A percentile compares a stretch with the other conserved stretches of the same genome.
phyloP scores from a whole-genome alignment of 1,139 yeast genomes.

The Maudiozyma humilis region DNA sequence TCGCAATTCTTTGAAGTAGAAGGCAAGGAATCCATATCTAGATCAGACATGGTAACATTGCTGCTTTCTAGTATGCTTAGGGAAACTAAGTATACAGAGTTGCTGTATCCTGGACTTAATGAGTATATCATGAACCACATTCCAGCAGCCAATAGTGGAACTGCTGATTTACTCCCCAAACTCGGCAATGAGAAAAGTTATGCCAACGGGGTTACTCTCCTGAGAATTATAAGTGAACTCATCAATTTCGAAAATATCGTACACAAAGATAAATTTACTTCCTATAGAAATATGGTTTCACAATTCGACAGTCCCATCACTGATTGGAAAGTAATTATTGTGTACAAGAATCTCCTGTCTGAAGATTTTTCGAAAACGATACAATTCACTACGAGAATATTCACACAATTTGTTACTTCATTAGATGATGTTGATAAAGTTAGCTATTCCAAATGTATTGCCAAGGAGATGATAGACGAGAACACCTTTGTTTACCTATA shows the following conservation, averaged over 20 bases:
- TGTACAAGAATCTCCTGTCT: slow-evolving; percentile 9
- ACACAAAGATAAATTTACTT: slow-evolving; percentile 9
- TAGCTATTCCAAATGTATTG: slow-evolving; percentile 13
- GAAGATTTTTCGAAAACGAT: slow-evolving; percentile 9
- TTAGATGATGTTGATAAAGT: slow-evolving; percentile 12
- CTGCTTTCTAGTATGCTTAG: slow-evolving; percentile 10
- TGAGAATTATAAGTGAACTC: slow-evolving; percentile 8
- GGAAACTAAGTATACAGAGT: slow-evolving; percentile 11
- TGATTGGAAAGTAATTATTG: slow-evolving; percentile 15
- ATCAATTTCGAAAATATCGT: slow-evolving; percentile 9
- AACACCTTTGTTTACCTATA: slow-evolving; percentile 19
- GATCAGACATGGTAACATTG: slow-evolving; percentile 6
- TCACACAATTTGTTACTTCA: slow-evolving; percentile 14
- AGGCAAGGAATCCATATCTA: neutral
- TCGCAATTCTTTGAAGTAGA: slow-evolving; percentile 3
- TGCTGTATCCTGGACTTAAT: slow-evolving; percentile 16
- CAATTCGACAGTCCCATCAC: slow-evolving; percentile 8
- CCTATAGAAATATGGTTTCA: slow-evolving; percentile 4
- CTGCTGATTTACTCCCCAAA: neutral
- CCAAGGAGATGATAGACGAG: slow-evolving; percentile 16
- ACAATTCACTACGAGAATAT: slow-evolving; percentile 12
- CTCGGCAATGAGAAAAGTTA: neutral
- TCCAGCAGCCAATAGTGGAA: neutral
- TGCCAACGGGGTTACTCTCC: slow-evolving; percentile 4
- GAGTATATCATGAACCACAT: slow-evolving; percentile 6